Evolutionary conservation across 805 yeast genomes (phyloP), one percentile per base, ranked within the genome.

Genomic region (Metschnikowia anglica): DNA sequence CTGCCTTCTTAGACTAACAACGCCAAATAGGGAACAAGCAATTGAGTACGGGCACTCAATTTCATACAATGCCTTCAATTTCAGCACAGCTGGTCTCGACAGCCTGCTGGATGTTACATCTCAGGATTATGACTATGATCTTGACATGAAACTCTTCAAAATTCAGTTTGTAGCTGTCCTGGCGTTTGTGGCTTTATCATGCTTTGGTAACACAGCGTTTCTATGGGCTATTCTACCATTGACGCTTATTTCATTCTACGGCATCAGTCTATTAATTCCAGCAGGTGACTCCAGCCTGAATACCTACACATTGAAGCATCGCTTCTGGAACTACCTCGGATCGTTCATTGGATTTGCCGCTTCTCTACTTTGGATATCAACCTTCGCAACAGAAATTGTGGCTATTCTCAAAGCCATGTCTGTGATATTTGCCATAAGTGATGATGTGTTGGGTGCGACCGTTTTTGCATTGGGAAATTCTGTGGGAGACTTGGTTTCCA

Each of bases 381-480:
- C 74, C 1, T 73, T 85, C 30, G 91, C 95, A 1, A 74, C 79
- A 3, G 86, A 83, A 48, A 79, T 89, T 11, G 84, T 91, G 30
- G 72, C 73, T 2, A 68, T 83, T 1, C 62, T 91, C 34, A 77
- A 81, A 39, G 69, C 82, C 16, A 59, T 86, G 43, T 83, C 90
- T 0, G 67, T 77, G 1, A 68, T 81, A 0, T 76, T 79, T 39
- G 60, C 77, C 20, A 63, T 91, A 6, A 79, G 88, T 8, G 93
- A 88, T 46, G 88, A 89, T 3, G 74, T 90, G 10, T 64, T 91
- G 19, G 99, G 99, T 0, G 66, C 89, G 9, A 91, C 98, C 0
- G 73, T 91, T 0, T 85, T 91, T 61, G 96, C 98, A 0, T 66
- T 91, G 45, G 98, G 99, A 4, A 93, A 91, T 61, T 90, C 97